Conservation (phyloP, 1,139 yeast genomes). For the Oligophagozyma castellii region DNA sequence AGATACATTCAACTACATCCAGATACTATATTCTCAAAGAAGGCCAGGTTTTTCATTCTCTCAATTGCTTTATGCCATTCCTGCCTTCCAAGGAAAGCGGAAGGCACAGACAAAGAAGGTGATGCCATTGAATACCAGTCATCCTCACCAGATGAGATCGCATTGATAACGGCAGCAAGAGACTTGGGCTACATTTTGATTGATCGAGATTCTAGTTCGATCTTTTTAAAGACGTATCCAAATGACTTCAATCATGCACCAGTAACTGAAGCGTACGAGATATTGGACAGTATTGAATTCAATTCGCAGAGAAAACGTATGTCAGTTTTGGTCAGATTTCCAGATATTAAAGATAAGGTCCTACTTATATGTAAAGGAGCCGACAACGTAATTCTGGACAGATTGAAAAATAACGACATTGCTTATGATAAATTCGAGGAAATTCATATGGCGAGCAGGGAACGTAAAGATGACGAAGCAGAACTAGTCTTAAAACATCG, state of each 20-base stretch:
- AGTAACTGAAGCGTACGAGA: conserved; percentile 50
- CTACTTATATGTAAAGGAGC: conserved; percentile 90
- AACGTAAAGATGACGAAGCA: conserved; percentile 71
- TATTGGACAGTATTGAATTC: conserved; percentile 75
- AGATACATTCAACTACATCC: conserved; percentile 63
- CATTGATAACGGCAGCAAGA: conserved; percentile 85
- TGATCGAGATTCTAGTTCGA: conserved; percentile 45
- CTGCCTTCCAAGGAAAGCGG: conserved; percentile 54
- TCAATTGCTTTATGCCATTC: conserved; percentile 82
- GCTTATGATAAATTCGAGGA: conserved; percentile 55
- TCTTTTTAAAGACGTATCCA: conserved; percentile 70
- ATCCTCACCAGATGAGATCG: conserved; percentile 92
- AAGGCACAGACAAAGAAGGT: conserved; percentile 29
- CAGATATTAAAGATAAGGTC: conserved; percentile 48
- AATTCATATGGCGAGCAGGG: conserved; percentile 41
- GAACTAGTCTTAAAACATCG: conserved; percentile 51
- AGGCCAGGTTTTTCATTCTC: conserved; percentile 65
- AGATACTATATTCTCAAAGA: conserved; percentile 50
- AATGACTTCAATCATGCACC: conserved; percentile 59
- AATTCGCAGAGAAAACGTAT: conserved; percentile 82
- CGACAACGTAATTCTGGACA: conserved; percentile 78
- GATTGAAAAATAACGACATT: conserved; percentile 41
- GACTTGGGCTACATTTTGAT: conserved; percentile 79
- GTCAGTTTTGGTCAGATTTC: conserved; percentile 75
- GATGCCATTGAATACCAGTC: conserved; percentile 63